A percentile compares a stretch with the other conserved stretches of the same genome.
Evolutionary conservation across 2,329 filamentous ascomycete species (phyloP).

Genomic region (Tothia fuscella): DNA sequence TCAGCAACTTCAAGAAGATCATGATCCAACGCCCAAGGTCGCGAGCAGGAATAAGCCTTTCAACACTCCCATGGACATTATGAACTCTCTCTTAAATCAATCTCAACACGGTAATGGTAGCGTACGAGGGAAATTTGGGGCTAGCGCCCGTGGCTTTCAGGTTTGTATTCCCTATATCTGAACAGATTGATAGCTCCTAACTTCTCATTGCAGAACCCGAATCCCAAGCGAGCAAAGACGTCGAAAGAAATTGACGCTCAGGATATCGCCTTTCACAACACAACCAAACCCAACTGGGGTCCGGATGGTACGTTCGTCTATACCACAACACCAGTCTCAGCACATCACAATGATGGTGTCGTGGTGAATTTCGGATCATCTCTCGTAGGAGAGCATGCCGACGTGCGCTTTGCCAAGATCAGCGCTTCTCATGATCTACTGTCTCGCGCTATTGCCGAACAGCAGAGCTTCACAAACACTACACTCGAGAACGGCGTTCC

Average conservation of each 20-base stretch:
- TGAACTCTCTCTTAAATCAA: slow-evolving; percentile 69
- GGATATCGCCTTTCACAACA: slow-evolving; percentile 59
- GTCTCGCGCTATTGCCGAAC: slow-evolving; percentile 22
- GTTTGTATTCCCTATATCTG: slow-evolving; percentile 13
- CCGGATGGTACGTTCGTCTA: slow-evolving; percentile 62
- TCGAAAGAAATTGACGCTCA: slow-evolving; percentile 47
- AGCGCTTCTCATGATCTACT: slow-evolving; percentile 35
- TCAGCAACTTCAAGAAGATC: slow-evolving; percentile 11
- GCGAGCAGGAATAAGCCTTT: slow-evolving; percentile 43
- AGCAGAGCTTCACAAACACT: slow-evolving; percentile 42
- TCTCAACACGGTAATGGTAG: slow-evolving; percentile 14
- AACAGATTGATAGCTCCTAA: slow-evolving; percentile 16
- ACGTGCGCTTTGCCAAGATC: slow-evolving; percentile 54
- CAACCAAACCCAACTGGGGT: slow-evolving; percentile 70
- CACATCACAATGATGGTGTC: slow-evolving; percentile 33
- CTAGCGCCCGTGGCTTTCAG: slow-evolving; percentile 4
- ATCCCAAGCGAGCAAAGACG: slow-evolving; percentile 65
- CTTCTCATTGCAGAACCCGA: slow-evolving; percentile 58
- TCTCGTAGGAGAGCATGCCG: slow-evolving; percentile 51
- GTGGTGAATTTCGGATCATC: slow-evolving; percentile 44
- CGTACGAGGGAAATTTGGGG: slow-evolving; percentile 23
- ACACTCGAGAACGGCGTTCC: slow-evolving; percentile 36
- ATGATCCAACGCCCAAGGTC: slow-evolving; percentile 14
- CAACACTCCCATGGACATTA: slow-evolving; percentile 82
- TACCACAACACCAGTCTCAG: slow-evolving; percentile 33